Conservation (phyloP, 1,139 yeast species). For the Saccharomyces hybrid region DNA sequence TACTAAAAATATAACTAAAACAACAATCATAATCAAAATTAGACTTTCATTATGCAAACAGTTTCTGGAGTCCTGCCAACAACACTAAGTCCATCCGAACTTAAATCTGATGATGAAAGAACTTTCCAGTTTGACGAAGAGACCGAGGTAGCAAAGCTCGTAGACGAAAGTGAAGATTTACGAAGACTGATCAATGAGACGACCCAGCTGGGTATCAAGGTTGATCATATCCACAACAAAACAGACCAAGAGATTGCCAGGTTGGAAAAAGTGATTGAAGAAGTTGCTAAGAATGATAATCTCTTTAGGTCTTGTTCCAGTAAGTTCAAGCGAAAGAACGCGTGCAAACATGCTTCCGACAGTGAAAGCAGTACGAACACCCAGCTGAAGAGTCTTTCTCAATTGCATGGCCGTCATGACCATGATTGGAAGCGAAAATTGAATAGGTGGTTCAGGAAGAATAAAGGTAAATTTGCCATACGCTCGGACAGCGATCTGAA, state of each 20-base stretch:
- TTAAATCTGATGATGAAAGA: background rate
- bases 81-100: background rate
- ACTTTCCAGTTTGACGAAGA: background rate
- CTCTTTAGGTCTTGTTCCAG: background rate
- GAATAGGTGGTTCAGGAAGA: background rate
- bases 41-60: background rate
- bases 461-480: background rate
- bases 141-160: background rate
- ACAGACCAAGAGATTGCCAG: slow-evolving; percentile 4
- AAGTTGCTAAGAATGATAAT: background rate
- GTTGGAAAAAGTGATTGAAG: slow-evolving; percentile 6
- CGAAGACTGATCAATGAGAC: background rate
- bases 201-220: background rate
- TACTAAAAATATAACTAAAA: background rate
- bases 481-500: background rate
- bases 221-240: background rate
- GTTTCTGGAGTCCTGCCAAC: background rate
- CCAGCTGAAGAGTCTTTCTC: background rate
- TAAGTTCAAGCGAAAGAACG: background rate
- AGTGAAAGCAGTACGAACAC: background rate
- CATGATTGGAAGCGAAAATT: background rate
- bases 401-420: background rate
- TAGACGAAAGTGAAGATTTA: background rate
- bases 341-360: background rate
- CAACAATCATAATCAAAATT: background rate